Conservation (phyloP, 208 protist species). For the Wallacemonas sp. region DNA sequence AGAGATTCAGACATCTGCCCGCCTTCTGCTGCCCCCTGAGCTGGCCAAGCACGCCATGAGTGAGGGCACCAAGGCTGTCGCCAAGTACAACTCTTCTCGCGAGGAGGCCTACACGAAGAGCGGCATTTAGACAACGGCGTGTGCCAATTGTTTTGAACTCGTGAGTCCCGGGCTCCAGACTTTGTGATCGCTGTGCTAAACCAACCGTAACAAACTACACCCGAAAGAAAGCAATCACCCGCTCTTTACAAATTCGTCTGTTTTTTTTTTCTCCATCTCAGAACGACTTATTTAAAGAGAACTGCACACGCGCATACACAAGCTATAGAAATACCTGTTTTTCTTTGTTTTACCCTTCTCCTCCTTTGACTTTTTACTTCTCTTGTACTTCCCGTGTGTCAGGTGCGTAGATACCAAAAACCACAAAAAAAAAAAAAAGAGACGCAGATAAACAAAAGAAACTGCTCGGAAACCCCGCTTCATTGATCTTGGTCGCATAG, state of each 20-base stretch:
- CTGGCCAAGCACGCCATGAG: conserved; percentile 99
- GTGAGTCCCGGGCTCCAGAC: no score
- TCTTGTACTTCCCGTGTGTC: conserved; percentile 7
- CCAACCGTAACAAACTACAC: no score
- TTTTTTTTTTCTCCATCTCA: no score
- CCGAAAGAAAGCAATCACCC: no score
- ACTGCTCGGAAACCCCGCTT: no score
- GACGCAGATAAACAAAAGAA: no score
- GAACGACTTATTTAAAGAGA: no score
- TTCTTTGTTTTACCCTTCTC: conserved; percentile 12
- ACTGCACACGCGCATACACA: no score
- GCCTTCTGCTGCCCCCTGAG: conserved; percentile 97
- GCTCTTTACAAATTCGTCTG: conserved; percentile 4
- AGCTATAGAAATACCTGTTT: conserved; percentile 10
- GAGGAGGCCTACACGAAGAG: conserved; percentile 77
- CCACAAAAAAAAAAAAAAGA: conserved; percentile 15
- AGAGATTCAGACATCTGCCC: conserved; percentile 98
- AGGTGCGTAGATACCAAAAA: no score
- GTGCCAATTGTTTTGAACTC: not conserved
- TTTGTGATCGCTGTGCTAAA: no score
- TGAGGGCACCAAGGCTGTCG: conserved; percentile 99
- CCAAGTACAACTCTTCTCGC: conserved; percentile 92
- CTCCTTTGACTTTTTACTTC: conserved; percentile 12
- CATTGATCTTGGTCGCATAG: no score
- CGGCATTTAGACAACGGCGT: conserved; percentile 28